These are phyloP conservation scores for Phytophthora idaei DNA, from an alignment of 352 stramenopile genomes.

Conservation along the genomic window DNA sequence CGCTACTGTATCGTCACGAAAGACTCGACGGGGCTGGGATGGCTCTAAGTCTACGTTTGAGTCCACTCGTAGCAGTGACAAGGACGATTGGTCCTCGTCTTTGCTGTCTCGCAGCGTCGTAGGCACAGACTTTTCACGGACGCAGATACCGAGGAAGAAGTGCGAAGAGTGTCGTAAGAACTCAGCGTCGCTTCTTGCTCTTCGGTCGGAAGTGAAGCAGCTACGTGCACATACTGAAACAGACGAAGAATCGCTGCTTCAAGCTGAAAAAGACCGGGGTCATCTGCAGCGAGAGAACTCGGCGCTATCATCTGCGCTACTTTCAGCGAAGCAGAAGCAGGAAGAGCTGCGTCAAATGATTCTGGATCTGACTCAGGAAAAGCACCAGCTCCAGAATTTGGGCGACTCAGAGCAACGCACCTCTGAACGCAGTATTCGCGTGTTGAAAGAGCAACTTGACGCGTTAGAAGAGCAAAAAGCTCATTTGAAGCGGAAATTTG, in stretches of 20 bases:
- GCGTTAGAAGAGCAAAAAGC: conserved; percentile 37
- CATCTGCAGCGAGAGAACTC: conserved; percentile 54
- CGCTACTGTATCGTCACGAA: conserved; percentile 15
- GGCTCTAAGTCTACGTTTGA: conserved; percentile 46
- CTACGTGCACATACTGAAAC: conserved; percentile 40
- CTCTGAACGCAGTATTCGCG: conserved; percentile 30
- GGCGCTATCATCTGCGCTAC: conserved; percentile 47
- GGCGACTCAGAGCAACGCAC: conserved; percentile 45
- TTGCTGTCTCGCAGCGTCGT: conserved; percentile 31
- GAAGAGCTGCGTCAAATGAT: conserved; percentile 57
- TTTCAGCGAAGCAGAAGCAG: conserved; percentile 57
- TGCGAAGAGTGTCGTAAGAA: conserved; percentile 55
- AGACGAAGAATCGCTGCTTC: conserved; percentile 55
- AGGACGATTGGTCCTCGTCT: conserved; percentile 33
- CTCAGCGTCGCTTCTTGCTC: conserved; percentile 36
- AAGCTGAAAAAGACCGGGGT: conserved; percentile 45
- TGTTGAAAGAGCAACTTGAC: conserved; percentile 45
- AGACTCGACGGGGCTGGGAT: conserved; percentile 25
- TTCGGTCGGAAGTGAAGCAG: conserved; percentile 60
- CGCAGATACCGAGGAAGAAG: conserved; percentile 27
- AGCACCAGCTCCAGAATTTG: conserved; percentile 52
- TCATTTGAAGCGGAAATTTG: conserved; percentile 36
- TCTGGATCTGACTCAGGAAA: conserved; percentile 55
- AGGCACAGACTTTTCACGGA: conserved; percentile 42
- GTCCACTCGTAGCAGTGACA: conserved; percentile 43